These are phyloP conservation scores for Bromus sterilis DNA, from an alignment of 176 grass and related monocot genomes.

Conservation along the genomic window DNA sequence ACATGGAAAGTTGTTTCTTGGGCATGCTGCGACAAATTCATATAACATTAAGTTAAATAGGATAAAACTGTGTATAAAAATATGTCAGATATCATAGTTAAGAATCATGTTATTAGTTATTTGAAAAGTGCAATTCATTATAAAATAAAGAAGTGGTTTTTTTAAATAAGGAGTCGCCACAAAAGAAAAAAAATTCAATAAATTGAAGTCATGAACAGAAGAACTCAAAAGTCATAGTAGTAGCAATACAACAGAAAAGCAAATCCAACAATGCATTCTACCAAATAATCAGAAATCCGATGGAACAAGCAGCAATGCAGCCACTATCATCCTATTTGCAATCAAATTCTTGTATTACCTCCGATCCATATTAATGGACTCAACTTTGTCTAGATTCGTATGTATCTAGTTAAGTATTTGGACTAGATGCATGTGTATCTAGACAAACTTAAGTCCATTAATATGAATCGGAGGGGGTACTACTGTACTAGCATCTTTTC, in stretches of 20 bases:
- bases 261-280: slow-evolving; percentile 8
- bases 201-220: background rate
- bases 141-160: background rate
- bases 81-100: background rate
- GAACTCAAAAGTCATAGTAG: background rate
- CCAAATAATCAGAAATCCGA: background rate
- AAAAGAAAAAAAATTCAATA: background rate
- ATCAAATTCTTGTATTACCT: slow-evolving; percentile 12
- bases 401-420: too few species aligned
- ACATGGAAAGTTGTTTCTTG: slow-evolving; percentile 35
- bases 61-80: background rate
- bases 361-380: too few species aligned
- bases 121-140: background rate
- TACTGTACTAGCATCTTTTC: background rate
- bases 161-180: background rate
- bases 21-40: slow-evolving; percentile 27
- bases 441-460: too few species aligned
- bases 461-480: too few species aligned
- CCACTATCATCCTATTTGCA: background rate
- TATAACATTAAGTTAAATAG: background rate
- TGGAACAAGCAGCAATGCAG: background rate
- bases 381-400: too few species aligned
- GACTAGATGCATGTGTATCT: too few species aligned
- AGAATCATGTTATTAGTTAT: slow-evolving; percentile 2
- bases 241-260: slow-evolving; percentile 1